Evolutionary conservation across 805 yeast species (phyloP).

Genomic region (Saturnispora besseyi): DNA sequence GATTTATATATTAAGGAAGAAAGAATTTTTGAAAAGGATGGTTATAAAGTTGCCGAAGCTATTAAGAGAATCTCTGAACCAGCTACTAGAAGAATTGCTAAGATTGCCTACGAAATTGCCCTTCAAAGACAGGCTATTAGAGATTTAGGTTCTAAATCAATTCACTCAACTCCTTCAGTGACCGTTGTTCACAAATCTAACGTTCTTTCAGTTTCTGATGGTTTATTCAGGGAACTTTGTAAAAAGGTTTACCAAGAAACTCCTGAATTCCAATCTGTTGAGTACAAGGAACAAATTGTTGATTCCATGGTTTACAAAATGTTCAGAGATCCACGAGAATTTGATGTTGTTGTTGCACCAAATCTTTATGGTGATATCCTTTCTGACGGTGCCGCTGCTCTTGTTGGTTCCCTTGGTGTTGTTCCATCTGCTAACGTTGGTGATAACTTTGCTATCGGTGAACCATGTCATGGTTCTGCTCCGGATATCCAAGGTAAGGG

Average conservation of each 20-base stretch:
- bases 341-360: conserved; percentile 98
- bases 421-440: conserved; percentile 99
- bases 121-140: conserved; percentile 79
- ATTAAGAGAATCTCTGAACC: conserved; percentile 89
- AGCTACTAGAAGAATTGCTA: conserved; percentile 81
- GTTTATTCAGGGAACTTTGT: conserved; percentile 88
- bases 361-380: conserved; percentile 96
- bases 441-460: conserved; percentile 92
- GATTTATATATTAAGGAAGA: conserved; percentile 96
- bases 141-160: conserved; percentile 46
- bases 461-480: conserved; percentile 98
- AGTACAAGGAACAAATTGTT: conserved; percentile 89
- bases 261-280: conserved; percentile 49
- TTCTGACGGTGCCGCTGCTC: conserved; percentile 97
- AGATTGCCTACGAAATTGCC: conserved; percentile 88
- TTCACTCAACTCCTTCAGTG: conserved; percentile 50
- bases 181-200: conserved; percentile 97
- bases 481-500: conserved; percentile 97
- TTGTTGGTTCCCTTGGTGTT: conserved; percentile 95
- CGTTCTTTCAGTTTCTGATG: conserved; percentile 87
- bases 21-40: conserved; percentile 64
- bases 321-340: conserved; percentile 97
- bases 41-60: conserved; percentile 91
- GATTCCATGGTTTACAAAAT: conserved; percentile 98
- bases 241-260: conserved; percentile 50